These are phyloP conservation scores for Hsuehochloa calcarea DNA, from an alignment of 176 grass and related monocot genomes.

Conservation along the genomic window DNA sequence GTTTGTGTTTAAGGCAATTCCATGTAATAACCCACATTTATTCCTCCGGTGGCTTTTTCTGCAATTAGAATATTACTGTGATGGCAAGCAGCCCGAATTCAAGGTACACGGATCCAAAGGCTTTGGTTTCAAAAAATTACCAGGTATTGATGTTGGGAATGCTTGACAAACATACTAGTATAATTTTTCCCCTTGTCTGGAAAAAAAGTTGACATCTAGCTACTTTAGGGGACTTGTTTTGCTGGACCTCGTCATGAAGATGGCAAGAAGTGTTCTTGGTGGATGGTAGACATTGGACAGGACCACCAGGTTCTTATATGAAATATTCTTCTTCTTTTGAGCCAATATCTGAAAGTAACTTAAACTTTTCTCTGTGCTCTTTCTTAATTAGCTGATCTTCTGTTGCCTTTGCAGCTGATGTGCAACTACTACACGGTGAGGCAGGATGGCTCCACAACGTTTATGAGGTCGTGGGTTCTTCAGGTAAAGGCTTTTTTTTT, in stretches of 20 bases:
- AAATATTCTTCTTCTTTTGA: not conserved
- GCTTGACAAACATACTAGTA: not conserved
- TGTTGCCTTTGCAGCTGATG: constrained; percentile 64
- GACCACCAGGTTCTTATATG: constrained; percentile 65
- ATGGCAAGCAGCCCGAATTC: constrained; percentile 87
- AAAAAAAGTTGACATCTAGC: constrained; percentile 18
- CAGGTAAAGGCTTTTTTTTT: constrained; percentile 45
- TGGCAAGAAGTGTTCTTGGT: constrained; percentile 81
- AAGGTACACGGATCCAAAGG: constrained; percentile 91
- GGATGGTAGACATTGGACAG: constrained; percentile 88
- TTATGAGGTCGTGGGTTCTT: constrained; percentile 85
- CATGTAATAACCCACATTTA: not conserved
- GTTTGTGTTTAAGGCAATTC: not conserved
- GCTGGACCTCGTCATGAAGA: constrained; percentile 70
- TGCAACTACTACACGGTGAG: constrained; percentile 95
- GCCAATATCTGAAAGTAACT: not conserved
- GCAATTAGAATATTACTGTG: constrained; percentile 72
- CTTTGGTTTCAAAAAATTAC: constrained; percentile 81
- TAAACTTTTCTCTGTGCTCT: too few species aligned
- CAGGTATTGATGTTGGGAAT: constrained; percentile 56
- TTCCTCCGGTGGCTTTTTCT: constrained; percentile 26
- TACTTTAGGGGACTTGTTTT: constrained; percentile 76
- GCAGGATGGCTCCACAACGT: constrained; percentile 77
- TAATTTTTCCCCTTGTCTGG: not conserved
- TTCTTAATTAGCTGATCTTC: not conserved